phyloP scores from a whole-genome alignment of 192 early-diverging fungal genomes.

The Dissophora ornata region DNA sequence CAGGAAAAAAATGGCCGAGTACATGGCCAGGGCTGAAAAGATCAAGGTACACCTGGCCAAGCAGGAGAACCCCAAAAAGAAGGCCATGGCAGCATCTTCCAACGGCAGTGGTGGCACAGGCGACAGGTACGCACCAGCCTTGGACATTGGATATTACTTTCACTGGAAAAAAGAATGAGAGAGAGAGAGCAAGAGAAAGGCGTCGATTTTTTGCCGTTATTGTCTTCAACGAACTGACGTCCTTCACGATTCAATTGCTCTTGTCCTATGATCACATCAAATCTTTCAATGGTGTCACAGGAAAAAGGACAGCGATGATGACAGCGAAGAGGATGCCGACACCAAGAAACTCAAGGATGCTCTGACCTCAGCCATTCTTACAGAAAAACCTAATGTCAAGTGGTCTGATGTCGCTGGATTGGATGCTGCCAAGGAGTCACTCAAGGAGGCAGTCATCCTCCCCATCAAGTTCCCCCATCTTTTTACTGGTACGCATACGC shows the following conservation, averaged over 20 bases:
- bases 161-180: too few species aligned
- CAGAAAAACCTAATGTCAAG: conserved; percentile 95
- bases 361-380: conserved; percentile 81
- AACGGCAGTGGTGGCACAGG: conserved; percentile 58
- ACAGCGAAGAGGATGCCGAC: conserved; percentile 58
- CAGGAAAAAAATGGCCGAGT: conserved; percentile 91
- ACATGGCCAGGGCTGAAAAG: conserved; percentile 92
- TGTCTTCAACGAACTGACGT: neutral
- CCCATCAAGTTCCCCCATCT: conserved; percentile 98
- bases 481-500: conserved; percentile 85
- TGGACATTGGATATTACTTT: neutral
- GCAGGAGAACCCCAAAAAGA: conserved; percentile 71
- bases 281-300: conserved; percentile 20
- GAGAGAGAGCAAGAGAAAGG: neutral
- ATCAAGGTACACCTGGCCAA: conserved; percentile 88
- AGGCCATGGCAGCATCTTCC: conserved; percentile 71
- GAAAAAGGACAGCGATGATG: conserved; percentile 63
- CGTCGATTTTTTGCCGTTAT: too few species aligned
- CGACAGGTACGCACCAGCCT: conserved; percentile 24
- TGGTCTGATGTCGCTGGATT: conserved; percentile 98
- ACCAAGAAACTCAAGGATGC: conserved; percentile 61
- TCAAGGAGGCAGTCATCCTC: conserved; percentile 98
- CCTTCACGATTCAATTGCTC: conserved; percentile 3
- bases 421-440: conserved; percentile 93
- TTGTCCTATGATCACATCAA: neutral